Evolutionary conservation across 768 basidiomycete genomes (phyloP), one percentile per base, ranked within the genome.

Genomic region (Hirschioporus abietinus): DNA sequence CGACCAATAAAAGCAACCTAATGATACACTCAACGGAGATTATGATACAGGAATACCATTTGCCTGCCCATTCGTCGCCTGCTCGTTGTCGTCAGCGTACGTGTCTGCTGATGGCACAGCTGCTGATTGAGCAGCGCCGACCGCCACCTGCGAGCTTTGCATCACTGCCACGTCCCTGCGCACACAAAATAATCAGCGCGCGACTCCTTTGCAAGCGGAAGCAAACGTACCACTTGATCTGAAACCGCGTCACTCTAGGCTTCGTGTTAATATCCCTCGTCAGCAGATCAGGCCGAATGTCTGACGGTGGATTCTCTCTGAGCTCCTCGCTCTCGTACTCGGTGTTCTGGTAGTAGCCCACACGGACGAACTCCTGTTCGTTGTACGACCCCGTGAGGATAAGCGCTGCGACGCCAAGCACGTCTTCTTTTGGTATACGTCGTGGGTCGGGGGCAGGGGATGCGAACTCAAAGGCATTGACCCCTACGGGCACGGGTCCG

Each of bases 321-420:
- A 96, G 89, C 77, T 93, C 94, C 64, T 95, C 92, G 71, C 92
- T 93, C 76, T 97, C 96, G 74, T 98, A 99, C 77, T 99, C 96
- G 26, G 96, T 98, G 74, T 99, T 96, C 78, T 99, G 97, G 77
- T 99, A 99, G 76, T 99, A 99, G 7, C 97, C 97, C 27, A 99
- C 96, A 60, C 96, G 88, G n/a, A 99, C 96, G 73, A 99, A 99
- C 76, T 99, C 97, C 73, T 97, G 96, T 64, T 98, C 96, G 52
- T 89, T 88, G 78, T 99, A 99, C 12, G 92, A 93, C 7, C 95
- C 97, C 0, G 96, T 99, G 64, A 99, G 85, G 72, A 99, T 98
- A 74, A 99, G 89, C 7, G 96, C 97, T 1, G 96, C 93, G 20
- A 99, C 96, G 60, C 97, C 97, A 15, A 99, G 84, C 35, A 96